Base-by-base conservation (phyloP, 78 protist genomes). In the Dictyostelium firmibasis region DNA sequence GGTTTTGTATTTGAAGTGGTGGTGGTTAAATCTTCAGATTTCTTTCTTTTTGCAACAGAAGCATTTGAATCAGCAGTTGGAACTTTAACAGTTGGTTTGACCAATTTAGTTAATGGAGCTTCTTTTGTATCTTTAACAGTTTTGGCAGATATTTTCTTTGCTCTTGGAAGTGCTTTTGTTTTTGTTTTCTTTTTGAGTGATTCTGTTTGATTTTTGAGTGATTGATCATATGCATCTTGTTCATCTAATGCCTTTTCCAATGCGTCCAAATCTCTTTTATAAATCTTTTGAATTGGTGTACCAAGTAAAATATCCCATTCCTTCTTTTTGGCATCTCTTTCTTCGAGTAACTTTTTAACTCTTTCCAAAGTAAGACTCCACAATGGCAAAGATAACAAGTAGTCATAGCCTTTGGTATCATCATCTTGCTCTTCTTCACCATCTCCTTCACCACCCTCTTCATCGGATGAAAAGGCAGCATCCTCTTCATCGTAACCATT, bases 351-450 rank as follows among this genome's bases (percentile, higher is more conserved):
- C 72, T 72, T 78, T 69, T 95, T 38, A 23, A 92, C 97, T 81
- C 84, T 62, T 85, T 98, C 99, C 79, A 57, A 1, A 35, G 98
- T 97, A 23, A 98, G 87, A 79, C 60, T 43, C 97, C 98, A 96
- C 78, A 98, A 47, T 36, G 92, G 93, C 94, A 98, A 89, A 62
- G 88, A 88, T 31, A 91, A 78, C 23, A 95, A 92, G 74, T 95
- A 91, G 20, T 83, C 77, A 43, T 95, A 95, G 31, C 85, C 94
- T 16, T 75, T 84, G 4, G 62, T 2, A 10, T 84, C 88, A 4
- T 85, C 85, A 44, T 83, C 84, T 67, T 72, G 10, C 36, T 78
- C 96, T 35, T 77, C 86, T 36, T 60, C 83, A 6, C 18, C 93
- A 20, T 69, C 83, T 0, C 0, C 33, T 3, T 43, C 33, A 5